Base-by-base conservation (phyloP, 73 alveolate species). In the Symbiodinium natans region DNA sequence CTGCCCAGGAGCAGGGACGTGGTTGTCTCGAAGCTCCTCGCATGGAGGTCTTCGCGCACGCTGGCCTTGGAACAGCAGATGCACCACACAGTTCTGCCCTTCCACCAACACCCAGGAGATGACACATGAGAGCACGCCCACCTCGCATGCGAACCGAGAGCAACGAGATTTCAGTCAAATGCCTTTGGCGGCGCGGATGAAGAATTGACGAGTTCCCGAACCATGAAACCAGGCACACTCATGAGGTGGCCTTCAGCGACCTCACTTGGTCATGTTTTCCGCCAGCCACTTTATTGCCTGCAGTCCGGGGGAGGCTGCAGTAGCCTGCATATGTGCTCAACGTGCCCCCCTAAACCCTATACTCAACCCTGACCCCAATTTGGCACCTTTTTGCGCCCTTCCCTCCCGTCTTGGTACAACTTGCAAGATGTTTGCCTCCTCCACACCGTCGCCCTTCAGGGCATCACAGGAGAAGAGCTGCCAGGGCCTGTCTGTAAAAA, bases 401-500 rank as follows among this genome's bases (percentile, higher is more conserved):
- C n/a, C n/a, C n/a, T n/a, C n/a, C n/a, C n/a, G n/a, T n/a, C n/a
- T n/a, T n/a, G n/a, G n/a, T n/a, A n/a, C n/a, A n/a, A n/a, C n/a
- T n/a, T n/a, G n/a, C n/a, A n/a, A n/a, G n/a, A n/a, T n/a, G n/a
- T 13, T 9, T 2, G 88, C 97, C 97, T 90, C 97, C 54, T 90
- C 97, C 48, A 90, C 97, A n/a, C 97, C 97, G 41, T 90, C 97
- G 34, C 97, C 97, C 54, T 90, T 90, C 39, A 90, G 83, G 40
- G 97, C 97, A 34, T 90, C 97, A 13, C 97, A 90, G 77, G 97
- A 90, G 82, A 90, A 90, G 89, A 90, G 77, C 43, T 90, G 97
- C 97, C 97, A 90, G n/a, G 97, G 97, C 97, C 97, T 77, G 84
- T 39, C n/a, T n/a, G n/a, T n/a, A n/a, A n/a, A n/a, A n/a, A n/a